Conservation (phyloP, 2,329 filamentous ascomycete genomes). For the Myriosclerotinia curreyana region DNA sequence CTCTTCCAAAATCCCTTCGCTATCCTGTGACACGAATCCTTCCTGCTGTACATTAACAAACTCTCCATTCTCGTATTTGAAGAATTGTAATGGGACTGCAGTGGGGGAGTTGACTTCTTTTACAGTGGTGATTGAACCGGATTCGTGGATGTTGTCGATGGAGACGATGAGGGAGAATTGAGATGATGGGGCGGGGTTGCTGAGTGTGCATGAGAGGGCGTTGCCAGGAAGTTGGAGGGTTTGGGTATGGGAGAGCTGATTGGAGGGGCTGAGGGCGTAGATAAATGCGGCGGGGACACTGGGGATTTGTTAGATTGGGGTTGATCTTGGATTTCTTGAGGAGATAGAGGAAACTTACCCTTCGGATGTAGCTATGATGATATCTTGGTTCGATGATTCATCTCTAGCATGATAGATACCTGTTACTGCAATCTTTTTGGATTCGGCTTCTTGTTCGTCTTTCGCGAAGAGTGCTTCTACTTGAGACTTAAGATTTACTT, state of each 20-base stretch:
- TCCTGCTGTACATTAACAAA: slow-evolving; percentile 16
- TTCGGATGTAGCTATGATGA: slow-evolving; percentile 55
- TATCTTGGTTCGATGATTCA: slow-evolving; percentile 39
- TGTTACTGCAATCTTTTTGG: slow-evolving; percentile 41
- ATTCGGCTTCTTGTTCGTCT: slow-evolving; percentile 17
- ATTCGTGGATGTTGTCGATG: slow-evolving; percentile 51
- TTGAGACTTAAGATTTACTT: slow-evolving; percentile 50
- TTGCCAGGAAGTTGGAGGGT: slow-evolving; percentile 61
- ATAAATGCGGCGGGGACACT: slow-evolving; percentile 63
- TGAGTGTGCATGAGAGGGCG: slow-evolving; percentile 42
- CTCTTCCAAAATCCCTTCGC: slow-evolving; percentile 26
- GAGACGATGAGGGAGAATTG: slow-evolving; percentile 46
- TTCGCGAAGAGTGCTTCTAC: slow-evolving; percentile 40
- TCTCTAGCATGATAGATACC: slow-evolving; percentile 36
- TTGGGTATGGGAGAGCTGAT: slow-evolving; percentile 48
- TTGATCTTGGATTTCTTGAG: neutral
- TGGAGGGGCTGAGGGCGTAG: slow-evolving; percentile 54
- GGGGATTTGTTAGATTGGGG: slow-evolving; percentile 24
- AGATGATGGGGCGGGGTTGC: slow-evolving; percentile 30
- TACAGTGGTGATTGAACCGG: slow-evolving; percentile 47
- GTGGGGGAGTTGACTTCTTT: slow-evolving; percentile 21
- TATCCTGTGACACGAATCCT: slow-evolving; percentile 12
- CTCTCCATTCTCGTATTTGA: slow-evolving; percentile 22
- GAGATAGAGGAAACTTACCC: slow-evolving; percentile 46
- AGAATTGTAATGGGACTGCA: slow-evolving; percentile 24